phyloP scores from a whole-genome alignment of 805 yeast genomes.

The Kazachstania psychrophila region DNA sequence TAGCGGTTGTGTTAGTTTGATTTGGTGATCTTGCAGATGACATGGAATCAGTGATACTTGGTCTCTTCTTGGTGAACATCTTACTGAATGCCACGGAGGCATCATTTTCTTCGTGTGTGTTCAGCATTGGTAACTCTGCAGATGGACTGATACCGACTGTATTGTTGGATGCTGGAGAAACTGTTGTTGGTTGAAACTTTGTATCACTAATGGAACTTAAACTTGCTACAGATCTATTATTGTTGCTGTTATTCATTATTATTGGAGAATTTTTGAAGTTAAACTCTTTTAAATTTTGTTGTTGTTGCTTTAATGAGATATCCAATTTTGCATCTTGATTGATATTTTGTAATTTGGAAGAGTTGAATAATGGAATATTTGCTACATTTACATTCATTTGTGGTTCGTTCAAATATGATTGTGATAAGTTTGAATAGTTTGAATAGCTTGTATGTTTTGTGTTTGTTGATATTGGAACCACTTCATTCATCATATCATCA shows the following conservation, averaged over 20 bases:
- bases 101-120: constrained; percentile 24
- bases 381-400: constrained; percentile 3
- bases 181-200: not conserved
- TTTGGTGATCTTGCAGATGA: constrained; percentile 18
- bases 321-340: not conserved
- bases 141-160: constrained; percentile 1
- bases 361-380: constrained; percentile 6
- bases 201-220: not conserved
- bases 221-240: not conserved
- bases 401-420: constrained; percentile 1
- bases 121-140: not conserved
- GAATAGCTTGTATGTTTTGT: not conserved
- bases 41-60: constrained; percentile 27
- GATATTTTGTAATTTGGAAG: constrained; percentile 1
- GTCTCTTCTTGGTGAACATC: constrained; percentile 23
- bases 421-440: constrained; percentile 2
- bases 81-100: constrained; percentile 31
- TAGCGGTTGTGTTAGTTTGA: constrained; percentile 1
- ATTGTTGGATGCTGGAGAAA: not conserved
- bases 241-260: not conserved
- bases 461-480: constrained; percentile 21
- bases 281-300: not conserved
- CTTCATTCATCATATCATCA: constrained; percentile 10
- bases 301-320: not conserved
- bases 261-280: constrained; percentile 1